phyloP scores from a whole-genome alignment of 257 asterid genomes.

The Petrea volubilis region DNA sequence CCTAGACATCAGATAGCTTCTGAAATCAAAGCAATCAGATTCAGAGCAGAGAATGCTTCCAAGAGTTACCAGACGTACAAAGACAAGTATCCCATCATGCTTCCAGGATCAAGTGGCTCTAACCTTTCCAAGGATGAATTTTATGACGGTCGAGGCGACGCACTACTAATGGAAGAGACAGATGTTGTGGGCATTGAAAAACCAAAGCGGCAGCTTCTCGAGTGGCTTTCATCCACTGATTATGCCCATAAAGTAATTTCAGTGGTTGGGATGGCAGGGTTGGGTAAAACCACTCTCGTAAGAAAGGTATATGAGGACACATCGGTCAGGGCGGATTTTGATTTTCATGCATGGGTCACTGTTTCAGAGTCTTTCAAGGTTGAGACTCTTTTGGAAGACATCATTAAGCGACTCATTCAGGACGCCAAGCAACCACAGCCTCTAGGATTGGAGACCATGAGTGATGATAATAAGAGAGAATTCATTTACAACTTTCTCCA shows the following conservation, averaged over 20 bases:
- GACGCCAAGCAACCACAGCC: background rate
- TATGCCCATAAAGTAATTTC: background rate
- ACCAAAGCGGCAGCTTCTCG: background rate
- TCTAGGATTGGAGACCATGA: background rate
- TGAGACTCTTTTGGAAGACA: constrained; percentile 1
- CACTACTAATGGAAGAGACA: background rate
- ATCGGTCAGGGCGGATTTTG: no score
- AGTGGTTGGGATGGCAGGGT: background rate
- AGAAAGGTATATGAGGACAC: background rate
- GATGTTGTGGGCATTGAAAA: background rate
- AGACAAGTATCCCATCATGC: background rate
- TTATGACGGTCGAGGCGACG: background rate
- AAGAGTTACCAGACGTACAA: background rate
- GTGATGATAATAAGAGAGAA: background rate
- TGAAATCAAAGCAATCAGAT: background rate
- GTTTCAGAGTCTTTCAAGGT: no score
- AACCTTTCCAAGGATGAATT: background rate
- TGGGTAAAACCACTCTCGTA: background rate
- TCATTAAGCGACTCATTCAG: background rate
- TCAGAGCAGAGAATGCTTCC: background rate
- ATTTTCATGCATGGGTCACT: no score
- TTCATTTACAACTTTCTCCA: background rate
- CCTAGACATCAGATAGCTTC: background rate
- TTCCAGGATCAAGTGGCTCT: background rate
- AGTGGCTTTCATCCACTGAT: background rate